phyloP scores from a whole-genome alignment of 208 protist species.

The Acanthamoeba castellanii region DNA sequence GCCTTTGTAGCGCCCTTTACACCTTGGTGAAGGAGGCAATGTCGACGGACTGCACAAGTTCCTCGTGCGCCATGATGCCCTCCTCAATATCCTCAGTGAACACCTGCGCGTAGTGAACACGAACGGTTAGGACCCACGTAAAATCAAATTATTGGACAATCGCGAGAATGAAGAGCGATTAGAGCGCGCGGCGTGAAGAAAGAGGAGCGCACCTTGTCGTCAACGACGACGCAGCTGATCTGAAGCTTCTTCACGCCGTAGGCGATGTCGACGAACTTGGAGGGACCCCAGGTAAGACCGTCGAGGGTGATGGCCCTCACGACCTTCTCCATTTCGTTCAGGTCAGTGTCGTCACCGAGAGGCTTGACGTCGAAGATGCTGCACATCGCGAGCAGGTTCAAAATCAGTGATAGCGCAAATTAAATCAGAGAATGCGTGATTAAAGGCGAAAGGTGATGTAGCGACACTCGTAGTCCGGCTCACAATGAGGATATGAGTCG shows the following conservation, averaged over 20 bases:
- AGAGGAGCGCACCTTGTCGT: slow-evolving; percentile 84
- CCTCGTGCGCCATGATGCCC: slow-evolving; percentile 93
- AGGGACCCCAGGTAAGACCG: slow-evolving; percentile 94
- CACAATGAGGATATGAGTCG: not conserved
- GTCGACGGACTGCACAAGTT: slow-evolving; percentile 95
- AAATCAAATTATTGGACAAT: no score
- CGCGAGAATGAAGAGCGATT: no score
- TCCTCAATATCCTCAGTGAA: slow-evolving; percentile 95
- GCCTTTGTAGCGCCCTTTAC: slow-evolving; percentile 83
- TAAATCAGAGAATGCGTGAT: slow-evolving; percentile 84
- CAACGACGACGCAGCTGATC: slow-evolving; percentile 94
- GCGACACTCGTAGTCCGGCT: not conserved
- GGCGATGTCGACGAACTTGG: slow-evolving; percentile 93
- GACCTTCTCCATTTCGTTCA: slow-evolving; percentile 92
- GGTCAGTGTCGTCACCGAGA: slow-evolving; percentile 77
- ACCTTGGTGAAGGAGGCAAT: slow-evolving; percentile 96
- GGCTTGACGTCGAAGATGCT: slow-evolving; percentile 47
- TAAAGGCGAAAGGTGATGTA: not conserved
- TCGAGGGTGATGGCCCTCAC: slow-evolving; percentile 92
- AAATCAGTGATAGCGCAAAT: slow-evolving; percentile 75
- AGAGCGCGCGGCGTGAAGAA: not conserved
- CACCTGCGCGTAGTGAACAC: no score
- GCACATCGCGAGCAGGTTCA: not conserved
- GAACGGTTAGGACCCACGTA: no score
- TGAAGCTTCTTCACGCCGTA: slow-evolving; percentile 96